These are phyloP conservation scores for Zymoseptoria passerinii DNA, from an alignment of 2,329 filamentous ascomycete genomes.

Conservation along the genomic window DNA sequence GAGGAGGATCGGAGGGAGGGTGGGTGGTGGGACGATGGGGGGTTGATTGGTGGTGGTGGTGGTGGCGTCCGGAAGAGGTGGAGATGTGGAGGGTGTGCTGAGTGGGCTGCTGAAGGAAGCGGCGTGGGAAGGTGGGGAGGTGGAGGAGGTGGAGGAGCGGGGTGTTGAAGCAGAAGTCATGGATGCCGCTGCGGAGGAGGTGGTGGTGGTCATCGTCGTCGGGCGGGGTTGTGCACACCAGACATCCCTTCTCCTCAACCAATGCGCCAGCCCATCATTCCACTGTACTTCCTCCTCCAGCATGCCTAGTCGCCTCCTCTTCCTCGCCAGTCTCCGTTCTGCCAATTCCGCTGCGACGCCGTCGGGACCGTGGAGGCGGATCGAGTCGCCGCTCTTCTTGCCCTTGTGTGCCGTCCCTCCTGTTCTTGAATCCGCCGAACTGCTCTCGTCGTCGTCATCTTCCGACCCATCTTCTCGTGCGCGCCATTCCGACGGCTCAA, in stretches of 20 bases:
- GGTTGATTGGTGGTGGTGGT: conserved; percentile 4
- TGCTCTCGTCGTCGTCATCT: conserved; percentile 19
- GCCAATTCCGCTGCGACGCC: conserved; percentile 33
- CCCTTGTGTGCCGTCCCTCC: conserved; percentile 7
- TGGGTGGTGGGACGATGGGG: conserved; percentile 10
- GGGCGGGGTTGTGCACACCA: conserved; percentile 53
- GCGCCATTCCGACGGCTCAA: conserved; percentile 34
- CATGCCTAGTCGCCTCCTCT: conserved; percentile 30
- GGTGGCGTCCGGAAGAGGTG: conserved; percentile 4
- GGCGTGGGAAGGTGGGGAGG: conserved; percentile 4
- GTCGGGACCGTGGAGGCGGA: conserved; percentile 40
- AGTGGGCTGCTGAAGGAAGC: conserved; percentile 12
- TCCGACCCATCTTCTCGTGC: conserved; percentile 33
- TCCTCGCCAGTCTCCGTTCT: conserved; percentile 24
- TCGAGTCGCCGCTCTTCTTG: conserved; percentile 20
- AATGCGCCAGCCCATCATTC: conserved; percentile 78
- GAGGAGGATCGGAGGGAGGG: conserved; percentile 41
- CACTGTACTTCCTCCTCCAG: conserved; percentile 46
- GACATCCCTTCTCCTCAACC: conserved; percentile 64
- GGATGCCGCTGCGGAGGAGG: background rate
- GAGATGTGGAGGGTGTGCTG: conserved; percentile 10
- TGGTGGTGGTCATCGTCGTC: background rate
- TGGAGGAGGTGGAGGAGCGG: conserved; percentile 34
- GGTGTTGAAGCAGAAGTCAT: conserved; percentile 22
- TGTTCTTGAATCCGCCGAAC: conserved; percentile 1